Conservation (phyloP, 1,139 yeast species). For the Taiozyma sp. region DNA sequence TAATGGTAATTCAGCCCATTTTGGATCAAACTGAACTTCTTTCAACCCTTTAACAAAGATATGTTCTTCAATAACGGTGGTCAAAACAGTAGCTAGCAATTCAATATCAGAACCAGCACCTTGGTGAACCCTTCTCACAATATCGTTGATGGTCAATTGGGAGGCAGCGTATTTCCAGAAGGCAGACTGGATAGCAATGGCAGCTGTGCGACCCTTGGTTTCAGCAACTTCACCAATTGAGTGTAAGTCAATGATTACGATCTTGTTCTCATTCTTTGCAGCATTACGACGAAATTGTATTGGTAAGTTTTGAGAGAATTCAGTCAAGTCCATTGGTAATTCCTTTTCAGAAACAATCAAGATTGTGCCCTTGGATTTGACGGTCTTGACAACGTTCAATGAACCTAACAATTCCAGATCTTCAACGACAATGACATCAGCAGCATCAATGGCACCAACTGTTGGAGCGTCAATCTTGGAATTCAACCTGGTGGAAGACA, state of each 20-base stretch:
- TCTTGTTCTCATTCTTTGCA: slow-evolving; percentile 45
- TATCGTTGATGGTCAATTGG: slow-evolving; percentile 50
- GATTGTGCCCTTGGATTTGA: slow-evolving; percentile 52
- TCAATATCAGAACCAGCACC: slow-evolving; percentile 82
- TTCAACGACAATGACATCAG: slow-evolving; percentile 58
- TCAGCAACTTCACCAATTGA: slow-evolving; percentile 56
- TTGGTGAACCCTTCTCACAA: slow-evolving; percentile 74
- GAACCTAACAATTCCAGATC: slow-evolving; percentile 45
- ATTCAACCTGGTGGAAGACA: slow-evolving; percentile 35
- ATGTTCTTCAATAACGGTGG: slow-evolving; percentile 49
- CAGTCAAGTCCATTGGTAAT: slow-evolving; percentile 23
- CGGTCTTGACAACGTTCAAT: slow-evolving; percentile 57
- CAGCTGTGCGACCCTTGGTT: slow-evolving; percentile 71
- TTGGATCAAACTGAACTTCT: slow-evolving; percentile 37
- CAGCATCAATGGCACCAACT: slow-evolving; percentile 21
- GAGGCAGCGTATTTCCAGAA: slow-evolving; percentile 75
- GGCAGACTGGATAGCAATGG: slow-evolving; percentile 71
- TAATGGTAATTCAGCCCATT: slow-evolving; percentile 23
- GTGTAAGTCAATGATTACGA: slow-evolving; percentile 53
- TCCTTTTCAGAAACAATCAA: slow-evolving; percentile 34
- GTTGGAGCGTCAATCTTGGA: slow-evolving; percentile 22
- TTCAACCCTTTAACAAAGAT: slow-evolving; percentile 47
- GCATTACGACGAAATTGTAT: slow-evolving; percentile 47
- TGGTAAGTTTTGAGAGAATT: slow-evolving; percentile 48
- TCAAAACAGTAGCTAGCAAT: slow-evolving; percentile 75